phyloP scores from a whole-genome alignment of 306 rosid species.

The Inga oerstediana region DNA sequence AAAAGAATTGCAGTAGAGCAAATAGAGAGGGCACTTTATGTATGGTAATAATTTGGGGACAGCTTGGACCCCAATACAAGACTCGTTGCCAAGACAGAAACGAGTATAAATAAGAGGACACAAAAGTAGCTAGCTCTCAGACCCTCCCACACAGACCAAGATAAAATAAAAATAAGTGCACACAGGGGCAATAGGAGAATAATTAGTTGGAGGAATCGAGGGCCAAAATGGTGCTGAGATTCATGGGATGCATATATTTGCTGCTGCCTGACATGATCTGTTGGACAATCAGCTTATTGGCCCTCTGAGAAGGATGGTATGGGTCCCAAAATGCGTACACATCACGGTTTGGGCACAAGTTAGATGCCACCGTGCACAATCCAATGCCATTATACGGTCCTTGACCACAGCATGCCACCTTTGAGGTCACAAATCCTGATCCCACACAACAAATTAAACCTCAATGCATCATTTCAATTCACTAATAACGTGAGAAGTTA shows the following conservation, averaged over 20 bases:
- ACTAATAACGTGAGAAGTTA: not conserved
- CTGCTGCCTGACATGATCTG: constrained; percentile 48
- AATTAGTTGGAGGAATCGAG: constrained; percentile 45
- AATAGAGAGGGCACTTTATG: too few relatives aligned
- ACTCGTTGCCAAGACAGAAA: not conserved
- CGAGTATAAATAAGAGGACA: not conserved
- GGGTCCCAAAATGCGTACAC: constrained; percentile 78
- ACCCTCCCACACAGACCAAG: not conserved
- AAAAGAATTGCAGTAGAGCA: too few relatives aligned
- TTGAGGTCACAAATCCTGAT: constrained; percentile 64
- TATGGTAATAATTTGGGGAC: not conserved
- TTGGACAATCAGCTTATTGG: constrained; percentile 44
- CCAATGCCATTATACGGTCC: constrained; percentile 76
- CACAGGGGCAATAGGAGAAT: not conserved
- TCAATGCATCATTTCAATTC: not conserved
- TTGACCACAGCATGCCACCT: constrained; percentile 84
- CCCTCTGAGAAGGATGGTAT: constrained; percentile 74
- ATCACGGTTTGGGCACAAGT: constrained; percentile 64
- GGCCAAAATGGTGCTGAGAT: constrained; percentile 78
- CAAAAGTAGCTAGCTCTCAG: not conserved
- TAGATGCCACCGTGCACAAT: constrained; percentile 62
- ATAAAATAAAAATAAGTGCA: too few relatives aligned
- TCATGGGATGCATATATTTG: constrained; percentile 75
- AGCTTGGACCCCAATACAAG: not conserved
- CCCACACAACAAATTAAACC: not conserved